These are phyloP conservation scores for Orychophragmus violaceus DNA, from an alignment of 345 rosid genomes.

Conservation along the genomic window DNA sequence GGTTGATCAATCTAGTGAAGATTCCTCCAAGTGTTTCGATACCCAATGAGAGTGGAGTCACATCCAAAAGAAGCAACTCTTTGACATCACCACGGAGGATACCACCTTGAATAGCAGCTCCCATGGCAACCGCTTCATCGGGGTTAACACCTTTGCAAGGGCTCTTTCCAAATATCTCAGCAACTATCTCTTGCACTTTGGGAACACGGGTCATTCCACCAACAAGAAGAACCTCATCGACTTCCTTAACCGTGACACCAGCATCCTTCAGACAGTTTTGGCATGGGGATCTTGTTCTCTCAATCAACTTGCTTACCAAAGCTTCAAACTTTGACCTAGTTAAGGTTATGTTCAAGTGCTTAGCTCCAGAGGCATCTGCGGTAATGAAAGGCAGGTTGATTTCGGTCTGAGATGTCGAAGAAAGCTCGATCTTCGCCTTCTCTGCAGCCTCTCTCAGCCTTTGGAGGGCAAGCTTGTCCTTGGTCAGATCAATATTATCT, in stretches of 20 bases:
- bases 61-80: conserved; percentile 42
- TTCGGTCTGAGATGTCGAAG: conserved; percentile 44
- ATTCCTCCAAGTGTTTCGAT: conserved; percentile 53
- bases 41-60: conserved; percentile 43
- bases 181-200: conserved; percentile 40
- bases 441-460: conserved; percentile 49
- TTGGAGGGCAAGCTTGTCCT: conserved; percentile 46
- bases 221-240: conserved; percentile 43
- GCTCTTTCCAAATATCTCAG: conserved; percentile 41
- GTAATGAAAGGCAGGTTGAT: conserved; percentile 45
- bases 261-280: conserved; percentile 46
- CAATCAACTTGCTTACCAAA: conserved; percentile 33
- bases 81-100: conserved; percentile 47
- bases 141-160: conserved; percentile 49
- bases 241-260: conserved; percentile 31
- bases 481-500: conserved; percentile 38
- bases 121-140: conserved; percentile 42
- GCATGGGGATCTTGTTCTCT: conserved; percentile 35
- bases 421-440: conserved; percentile 45
- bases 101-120: conserved; percentile 50
- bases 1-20: conserved; percentile 41
- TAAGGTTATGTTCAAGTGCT: conserved; percentile 40
- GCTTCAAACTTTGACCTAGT: conserved; percentile 42
- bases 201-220: conserved; percentile 57
- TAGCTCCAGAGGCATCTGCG: conserved; percentile 43